These are phyloP conservation scores for Periconia macrospinosa DNA, from an alignment of 2,329 filamentous ascomycete species.

Conservation along the genomic window DNA sequence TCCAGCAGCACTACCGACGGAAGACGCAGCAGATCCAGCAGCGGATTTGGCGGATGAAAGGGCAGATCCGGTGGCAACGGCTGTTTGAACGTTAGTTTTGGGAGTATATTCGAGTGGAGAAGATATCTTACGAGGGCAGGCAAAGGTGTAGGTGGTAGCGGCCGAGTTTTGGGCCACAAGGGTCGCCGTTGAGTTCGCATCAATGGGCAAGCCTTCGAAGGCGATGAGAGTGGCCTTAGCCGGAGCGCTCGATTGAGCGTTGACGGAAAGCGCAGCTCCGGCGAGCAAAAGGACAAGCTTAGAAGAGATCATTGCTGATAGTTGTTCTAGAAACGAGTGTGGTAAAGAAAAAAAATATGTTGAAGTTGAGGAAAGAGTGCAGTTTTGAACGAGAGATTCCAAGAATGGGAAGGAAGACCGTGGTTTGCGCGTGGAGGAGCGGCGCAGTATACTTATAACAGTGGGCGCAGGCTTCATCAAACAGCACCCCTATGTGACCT, in stretches of 20 bases:
- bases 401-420: background rate
- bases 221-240: background rate
- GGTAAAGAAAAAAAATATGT: background rate
- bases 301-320: background rate
- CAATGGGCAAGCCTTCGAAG: background rate
- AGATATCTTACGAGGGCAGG: background rate
- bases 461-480: background rate
- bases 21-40: background rate
- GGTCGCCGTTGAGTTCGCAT: background rate
- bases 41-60: background rate
- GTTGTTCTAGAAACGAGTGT: background rate
- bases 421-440: background rate
- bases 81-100: background rate
- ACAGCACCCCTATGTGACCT: background rate
- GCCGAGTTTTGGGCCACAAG: background rate
- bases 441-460: background rate
- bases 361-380: background rate
- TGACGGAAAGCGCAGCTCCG: background rate
- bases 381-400: background rate
- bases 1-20: background rate
- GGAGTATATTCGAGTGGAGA: background rate
- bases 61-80: background rate
- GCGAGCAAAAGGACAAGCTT: background rate
- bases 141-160: background rate
- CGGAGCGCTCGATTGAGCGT: background rate